Evolutionary conservation across 1,284 basidiomycete species (phyloP).

Genomic region (Ustilago loliicola): DNA sequence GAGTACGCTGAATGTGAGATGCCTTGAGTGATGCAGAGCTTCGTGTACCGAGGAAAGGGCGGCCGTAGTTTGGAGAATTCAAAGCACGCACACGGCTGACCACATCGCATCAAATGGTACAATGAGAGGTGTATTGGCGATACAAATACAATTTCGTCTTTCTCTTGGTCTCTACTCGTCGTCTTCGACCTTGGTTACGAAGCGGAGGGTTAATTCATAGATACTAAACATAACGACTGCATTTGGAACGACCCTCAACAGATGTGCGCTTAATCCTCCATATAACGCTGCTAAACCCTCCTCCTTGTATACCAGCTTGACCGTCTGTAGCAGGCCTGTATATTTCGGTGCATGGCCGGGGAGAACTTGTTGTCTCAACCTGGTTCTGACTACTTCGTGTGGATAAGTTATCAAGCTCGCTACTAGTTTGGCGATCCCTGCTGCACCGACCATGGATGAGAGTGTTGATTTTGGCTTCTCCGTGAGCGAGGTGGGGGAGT

Average conservation of each 20-base stretch:
- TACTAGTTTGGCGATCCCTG: slow-evolving; percentile 91
- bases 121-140: too few relatives aligned
- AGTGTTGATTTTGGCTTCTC: slow-evolving; percentile 20
- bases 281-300: slow-evolving; percentile 90
- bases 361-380: slow-evolving; percentile 83
- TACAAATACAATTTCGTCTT: background rate
- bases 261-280: slow-evolving; percentile 91
- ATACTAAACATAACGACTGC: slow-evolving; percentile 93
- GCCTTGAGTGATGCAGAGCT: too few relatives aligned
- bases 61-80: too few relatives aligned
- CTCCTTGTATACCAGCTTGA: slow-evolving; percentile 86
- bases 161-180: background rate
- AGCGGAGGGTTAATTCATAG: slow-evolving; percentile 70
- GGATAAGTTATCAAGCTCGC: slow-evolving; percentile 68
- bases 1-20: too few relatives aligned
- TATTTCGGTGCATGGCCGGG: slow-evolving; percentile 78
- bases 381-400: slow-evolving; percentile 79
- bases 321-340: slow-evolving; percentile 85
- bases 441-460: slow-evolving; percentile 85
- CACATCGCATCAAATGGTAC: too few relatives aligned
- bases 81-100: too few relatives aligned
- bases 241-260: slow-evolving; percentile 96
- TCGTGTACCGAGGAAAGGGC: too few relatives aligned
- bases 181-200: slow-evolving; percentile 42
- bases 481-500: background rate